Percentiles rank a stretch among this genome's conserved stretches.
These are phyloP conservation scores for Luffa acutangula DNA, from an alignment of 306 rosid genomes.

Conservation along the genomic window DNA sequence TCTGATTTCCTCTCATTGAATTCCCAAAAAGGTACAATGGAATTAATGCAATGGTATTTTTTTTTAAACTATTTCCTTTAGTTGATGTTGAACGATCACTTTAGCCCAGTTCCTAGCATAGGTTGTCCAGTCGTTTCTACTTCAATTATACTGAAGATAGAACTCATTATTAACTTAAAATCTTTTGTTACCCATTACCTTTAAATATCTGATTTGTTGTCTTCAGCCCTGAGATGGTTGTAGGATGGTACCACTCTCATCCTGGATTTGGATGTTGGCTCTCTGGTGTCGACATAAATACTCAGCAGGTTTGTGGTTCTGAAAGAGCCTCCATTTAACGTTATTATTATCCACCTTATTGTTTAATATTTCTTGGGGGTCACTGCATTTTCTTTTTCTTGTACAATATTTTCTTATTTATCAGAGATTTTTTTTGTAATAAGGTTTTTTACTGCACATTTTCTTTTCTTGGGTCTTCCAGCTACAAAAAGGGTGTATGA, in stretches of 20 bases:
- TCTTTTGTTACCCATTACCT: not conserved
- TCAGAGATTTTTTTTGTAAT: not conserved
- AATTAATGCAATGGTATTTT: too few species aligned
- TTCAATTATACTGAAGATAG: not conserved
- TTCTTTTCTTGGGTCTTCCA: not conserved
- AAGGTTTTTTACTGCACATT: not conserved
- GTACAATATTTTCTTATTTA: not conserved
- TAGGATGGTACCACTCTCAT: slow-evolving; percentile 97
- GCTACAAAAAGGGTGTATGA: not conserved
- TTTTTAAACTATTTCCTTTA: too few species aligned
- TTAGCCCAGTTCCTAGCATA: too few species aligned
- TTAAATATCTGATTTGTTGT: not conserved
- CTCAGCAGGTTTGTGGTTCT: slow-evolving; percentile 65
- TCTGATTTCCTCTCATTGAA: not conserved
- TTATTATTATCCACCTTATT: not conserved
- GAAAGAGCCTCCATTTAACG: not conserved
- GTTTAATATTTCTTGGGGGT: not conserved
- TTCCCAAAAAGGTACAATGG: too few species aligned
- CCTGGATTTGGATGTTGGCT: slow-evolving; percentile 99
- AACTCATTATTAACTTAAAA: not conserved
- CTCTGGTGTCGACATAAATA: slow-evolving; percentile 93
- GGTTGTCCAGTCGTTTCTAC: not conserved
- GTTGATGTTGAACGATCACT: too few species aligned
- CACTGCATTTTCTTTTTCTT: not conserved
- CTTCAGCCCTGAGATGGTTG: slow-evolving; percentile 96